Base-by-base conservation (phyloP, 441 rosid genomes). In the Pelargonium citronellum region DNA sequence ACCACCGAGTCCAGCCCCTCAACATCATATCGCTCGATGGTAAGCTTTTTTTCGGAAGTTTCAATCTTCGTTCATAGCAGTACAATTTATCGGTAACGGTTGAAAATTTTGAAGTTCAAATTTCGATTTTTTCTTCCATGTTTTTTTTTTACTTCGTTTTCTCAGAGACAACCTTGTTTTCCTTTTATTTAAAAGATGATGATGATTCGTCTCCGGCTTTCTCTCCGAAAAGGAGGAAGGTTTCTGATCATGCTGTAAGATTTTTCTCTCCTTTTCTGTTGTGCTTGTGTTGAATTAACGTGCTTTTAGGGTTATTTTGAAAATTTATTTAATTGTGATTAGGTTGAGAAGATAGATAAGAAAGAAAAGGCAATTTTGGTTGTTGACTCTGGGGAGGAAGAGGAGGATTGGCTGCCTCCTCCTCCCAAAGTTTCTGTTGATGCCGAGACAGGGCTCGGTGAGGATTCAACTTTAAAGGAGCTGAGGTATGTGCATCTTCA, bases 341-440 rank as follows among this genome's bases (percentile, higher is more conserved):
- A 85, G 86, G 82, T 77, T 73, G 67, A 49, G 8, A 75, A 78
- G 64, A 78, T 16, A 7, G 67, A 17, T 19, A 66, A 16, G 55
- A 73, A 77, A 72, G 85, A 83, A 30, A 64, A 82, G 47, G 70
- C 79, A 68, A 79, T 80, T 39, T 69, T 67, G 69, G 57, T 70
- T 61, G 69, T 61, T 53, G 76, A 79, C 16, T 15, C 60, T 8
- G 75, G 77, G 1, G 75, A 74, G 41, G 85, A 77, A 37, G 95
- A 91, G 62, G 98, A 91, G 4, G 96, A 90, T 77, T 91, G 96
- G 96, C 77, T 91, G 74, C 87, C 83, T 82, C 95, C 95, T 37
- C 96, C 96, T 0, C 89, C 89, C 8, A 83, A 86, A 75, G 75
- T 77, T 71, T 37, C 71, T 12, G 39, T 67, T 1, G 72, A 77